Base-by-base conservation (phyloP, 164 flowering plant genomes). In the Houttuynia cordata region DNA sequence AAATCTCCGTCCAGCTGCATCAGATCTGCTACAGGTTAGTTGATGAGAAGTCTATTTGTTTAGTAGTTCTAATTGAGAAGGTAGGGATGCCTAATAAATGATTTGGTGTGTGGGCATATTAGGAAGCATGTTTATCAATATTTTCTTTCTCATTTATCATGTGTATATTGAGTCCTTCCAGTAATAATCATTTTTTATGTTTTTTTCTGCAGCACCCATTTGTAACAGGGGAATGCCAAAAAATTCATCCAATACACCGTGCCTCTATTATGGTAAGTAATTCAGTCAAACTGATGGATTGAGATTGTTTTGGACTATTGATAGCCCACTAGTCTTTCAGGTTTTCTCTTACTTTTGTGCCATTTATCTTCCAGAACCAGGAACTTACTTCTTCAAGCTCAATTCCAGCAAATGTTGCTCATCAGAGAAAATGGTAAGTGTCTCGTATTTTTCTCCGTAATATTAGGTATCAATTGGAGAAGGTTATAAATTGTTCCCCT, bases 151-250 rank as follows among this genome's bases (percentile, higher is more conserved):
- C 34, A 23, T 42, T 10, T 54, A 30, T 17, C 71, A 41, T 23
- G 57, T n/a, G 41, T 42, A 15, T 30, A 30, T 30, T 30, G 37
- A 30, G 37, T 30, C 37, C 37, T 30, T 2, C 37, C 37, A 30
- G 37, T 30, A 30, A 30, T 30, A 6, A 6, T 30, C 37, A 30
- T 2, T 30, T 30, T 30, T 30, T 2, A 30, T 55, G 20, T 50
- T 14, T 61, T 61, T 20, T 30, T 49, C 40, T 71, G 79, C 85
- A 83, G 92, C 92, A 83, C 72, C 84, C 88, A n/a, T 86, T 83
- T 69, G 80, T 86, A 51, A 74, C 81, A 13, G 74, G 75, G 45
- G 74, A 80, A 68, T 65, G 53, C 54, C 70, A 39, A 51, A 79
- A 81, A 49, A 42, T 64, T 34, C 75, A 61, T 62, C 64, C 76